Base-by-base conservation (phyloP, 148 eudicot genomes). In the Limonium bicolor region DNA sequence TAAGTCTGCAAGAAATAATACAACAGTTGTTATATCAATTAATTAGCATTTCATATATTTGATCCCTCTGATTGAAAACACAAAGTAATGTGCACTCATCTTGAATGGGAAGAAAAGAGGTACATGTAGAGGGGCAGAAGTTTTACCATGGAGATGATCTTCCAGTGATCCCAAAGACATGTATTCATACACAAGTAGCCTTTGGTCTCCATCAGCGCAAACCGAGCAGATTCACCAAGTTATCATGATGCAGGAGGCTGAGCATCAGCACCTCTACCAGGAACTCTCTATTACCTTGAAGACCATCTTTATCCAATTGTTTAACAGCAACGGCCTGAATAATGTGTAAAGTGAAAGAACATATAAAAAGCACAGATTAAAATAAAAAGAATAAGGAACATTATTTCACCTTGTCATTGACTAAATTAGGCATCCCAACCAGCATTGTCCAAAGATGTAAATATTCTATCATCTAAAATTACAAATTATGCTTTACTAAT, bases 201-300 rank as follows among this genome's bases (percentile, higher is more conserved):
- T 67, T 70, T 90, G 97, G 46, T 90, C 97, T 52, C 97, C 97
- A 60, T 80, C 94, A 36, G 97, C 94, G 56, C 94, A 88, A 53
- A 19, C 97, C 95, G 51, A 80, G 63, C 55, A 88, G 70, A 60
- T 63, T 88, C 62, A 88, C 96, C 12, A 88, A 57, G 59, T 88
- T 77, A 28, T 61, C 61, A 54, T 80, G 83, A 56, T 88, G 94
- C 22, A 88, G 62, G 59, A 88, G 90, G 65, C 96, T 88, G 34
- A 88, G 92, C 96, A 88, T 88, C 24, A 88, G 78, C 68, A 88
- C 96, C 65, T 88, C 96, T 14, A 88, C 96, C 14, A 88, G 63
- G 61, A 88, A 88, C 42, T 88, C 96, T 47, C 96, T 68, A 59
- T 88, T 88, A 27, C 96, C 96, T 54, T 88, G 96, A 50, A 88